Conservation (phyloP, 176 grass and related monocot species). For the Microstegium vimineum region DNA sequence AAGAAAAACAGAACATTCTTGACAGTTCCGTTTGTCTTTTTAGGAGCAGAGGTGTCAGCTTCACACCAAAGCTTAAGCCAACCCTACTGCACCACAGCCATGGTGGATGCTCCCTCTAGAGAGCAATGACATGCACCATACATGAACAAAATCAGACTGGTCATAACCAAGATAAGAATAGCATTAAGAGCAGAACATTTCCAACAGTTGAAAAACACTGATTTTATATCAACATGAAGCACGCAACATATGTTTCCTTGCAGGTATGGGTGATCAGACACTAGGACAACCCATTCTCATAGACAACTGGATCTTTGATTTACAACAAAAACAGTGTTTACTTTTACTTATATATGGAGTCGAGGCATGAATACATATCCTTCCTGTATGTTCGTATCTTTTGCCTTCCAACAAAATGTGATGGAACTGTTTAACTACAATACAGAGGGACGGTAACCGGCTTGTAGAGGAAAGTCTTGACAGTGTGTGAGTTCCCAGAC, state of each 20-base stretch:
- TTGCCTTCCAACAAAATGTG: not conserved
- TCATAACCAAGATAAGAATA: not conserved
- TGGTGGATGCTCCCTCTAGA: not conserved
- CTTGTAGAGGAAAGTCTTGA: slow-evolving; percentile 90
- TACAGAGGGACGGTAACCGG: slow-evolving; percentile 54
- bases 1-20: no score
- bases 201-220: not conserved
- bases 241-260: not conserved
- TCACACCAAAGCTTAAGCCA: no score
- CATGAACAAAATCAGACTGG: not conserved
- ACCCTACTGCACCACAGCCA: no score
- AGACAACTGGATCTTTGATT: not conserved
- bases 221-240: not conserved
- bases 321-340: not conserved
- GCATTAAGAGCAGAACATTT: not conserved
- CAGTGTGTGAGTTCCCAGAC: slow-evolving; percentile 63
- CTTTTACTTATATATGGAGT: not conserved
- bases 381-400: not conserved
- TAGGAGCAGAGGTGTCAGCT: no score
- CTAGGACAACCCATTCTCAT: not conserved
- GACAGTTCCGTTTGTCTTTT: no score
- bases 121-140: not conserved
- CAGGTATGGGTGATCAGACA: not conserved
- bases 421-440: slow-evolving; percentile 43
- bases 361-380: not conserved